Evolutionary conservation across 1,284 basidiomycete species (phyloP).

Genomic region (Leccinum brunneo-olivaceum): DNA sequence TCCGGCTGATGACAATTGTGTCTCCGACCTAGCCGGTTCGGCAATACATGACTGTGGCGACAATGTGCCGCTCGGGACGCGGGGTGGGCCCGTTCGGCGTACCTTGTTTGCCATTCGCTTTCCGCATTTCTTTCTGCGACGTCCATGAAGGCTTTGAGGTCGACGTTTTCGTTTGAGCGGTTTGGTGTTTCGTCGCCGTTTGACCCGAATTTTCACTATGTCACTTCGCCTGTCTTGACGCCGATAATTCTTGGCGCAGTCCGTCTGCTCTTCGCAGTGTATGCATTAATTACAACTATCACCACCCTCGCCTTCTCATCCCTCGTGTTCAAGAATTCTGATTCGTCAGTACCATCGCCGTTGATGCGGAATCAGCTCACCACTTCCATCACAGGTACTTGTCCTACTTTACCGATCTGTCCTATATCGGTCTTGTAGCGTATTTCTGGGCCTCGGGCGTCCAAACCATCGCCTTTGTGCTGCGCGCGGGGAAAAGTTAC

Average conservation of each 20-base stretch:
- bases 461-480: conserved; percentile 46
- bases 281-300: conserved; percentile 44
- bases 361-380: background rate
- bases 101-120: background rate
- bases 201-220: conserved; percentile 45
- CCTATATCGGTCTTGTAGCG: conserved; percentile 54
- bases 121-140: background rate
- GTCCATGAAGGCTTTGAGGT: conserved; percentile 6
- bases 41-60: no score
- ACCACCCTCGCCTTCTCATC: conserved; percentile 38
- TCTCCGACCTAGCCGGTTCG: no score
- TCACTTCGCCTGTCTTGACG: conserved; percentile 54
- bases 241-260: conserved; percentile 40
- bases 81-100: no score
- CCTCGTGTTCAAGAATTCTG: conserved; percentile 24
- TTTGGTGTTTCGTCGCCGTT: conserved; percentile 37
- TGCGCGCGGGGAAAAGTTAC: conserved; percentile 33
- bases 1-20: no score
- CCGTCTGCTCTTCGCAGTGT: conserved; percentile 47
- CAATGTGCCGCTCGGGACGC: no score
- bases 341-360: conserved; percentile 21
- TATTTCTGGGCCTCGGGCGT: conserved; percentile 57
- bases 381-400: conserved; percentile 39
- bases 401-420: conserved; percentile 58
- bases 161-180: conserved; percentile 10